Evolutionary conservation across 2,329 filamentous ascomycete genomes (phyloP), one percentile per base, ranked within the genome.

Genomic region (Bretziella fagacearum): DNA sequence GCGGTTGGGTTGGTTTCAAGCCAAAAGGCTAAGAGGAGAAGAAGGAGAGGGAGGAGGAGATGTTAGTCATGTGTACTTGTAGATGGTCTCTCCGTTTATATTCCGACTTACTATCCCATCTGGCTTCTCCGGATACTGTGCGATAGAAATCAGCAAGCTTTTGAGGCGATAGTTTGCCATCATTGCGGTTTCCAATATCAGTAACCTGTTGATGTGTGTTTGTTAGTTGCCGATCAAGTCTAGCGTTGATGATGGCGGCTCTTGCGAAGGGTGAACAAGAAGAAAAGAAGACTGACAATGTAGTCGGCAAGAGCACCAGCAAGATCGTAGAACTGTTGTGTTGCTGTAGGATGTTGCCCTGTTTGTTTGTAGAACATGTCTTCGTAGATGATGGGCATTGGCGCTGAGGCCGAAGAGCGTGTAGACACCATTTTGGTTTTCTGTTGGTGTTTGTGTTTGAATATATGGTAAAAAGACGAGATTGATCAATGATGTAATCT

Each of bases 61-160:
- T 3, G 4, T 13, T 22, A 13, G 22, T 40, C 39, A 43, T 18
- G 5, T n/a, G n/a, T n/a, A n/a, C n/a, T n/a, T n/a, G n/a, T n/a
- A n/a, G n/a, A n/a, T n/a, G n/a, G n/a, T n/a, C n/a, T n/a, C n/a
- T n/a, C n/a, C n/a, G n/a, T n/a, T n/a, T 36, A 18, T 35, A n/a
- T n/a, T n/a, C n/a, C 41, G 30, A 33, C 63, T 53, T 56, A 77
- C 74, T 64, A 58, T 89, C 82, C 60, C 82, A 85, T 57, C 87
- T 74, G 39, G 80, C 79, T 48, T 81, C 83, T 2, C 29, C 44
- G 2, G 48, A 50, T 13, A 84, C 79, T 23, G 70, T 66, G 57
- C 75, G 77, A 63, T 89, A 89, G 58, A 86, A 89, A 32, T 73
- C 68, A n/a, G 82, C 79, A 35, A 89, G 65, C 58, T 86, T 85